phyloP scores from a whole-genome alignment of 805 yeast species.

The Zygosaccharomyces pseudorouxii region DNA sequence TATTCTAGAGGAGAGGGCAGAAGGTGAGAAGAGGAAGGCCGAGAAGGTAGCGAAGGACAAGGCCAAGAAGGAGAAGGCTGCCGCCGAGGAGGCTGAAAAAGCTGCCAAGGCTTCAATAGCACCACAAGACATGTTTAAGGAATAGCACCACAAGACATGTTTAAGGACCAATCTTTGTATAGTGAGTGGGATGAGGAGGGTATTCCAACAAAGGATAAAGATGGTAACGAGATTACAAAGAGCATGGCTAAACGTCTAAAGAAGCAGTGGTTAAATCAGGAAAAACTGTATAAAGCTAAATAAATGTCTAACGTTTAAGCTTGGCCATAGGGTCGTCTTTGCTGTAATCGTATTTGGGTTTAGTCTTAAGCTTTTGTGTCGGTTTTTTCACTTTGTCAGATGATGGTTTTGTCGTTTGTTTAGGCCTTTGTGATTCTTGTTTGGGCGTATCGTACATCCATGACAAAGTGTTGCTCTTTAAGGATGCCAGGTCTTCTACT shows the following conservation, averaged over 20 bases:
- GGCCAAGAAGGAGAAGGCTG: conserved; percentile 53
- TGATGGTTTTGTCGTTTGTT: neutral
- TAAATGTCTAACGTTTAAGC: conserved; percentile 10
- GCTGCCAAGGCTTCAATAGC: conserved; percentile 60
- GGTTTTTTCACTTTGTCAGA: conserved; percentile 2
- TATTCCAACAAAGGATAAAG: conserved; percentile 66
- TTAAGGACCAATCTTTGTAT: conserved; percentile 61
- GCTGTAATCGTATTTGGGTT: conserved; percentile 13
- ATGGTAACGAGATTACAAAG: conserved; percentile 82
- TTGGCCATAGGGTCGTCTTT: conserved; percentile 31
- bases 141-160: conserved; percentile 67
- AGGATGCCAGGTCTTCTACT: conserved; percentile 45
- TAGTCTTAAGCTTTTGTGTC: neutral
- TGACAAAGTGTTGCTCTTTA: conserved; percentile 47
- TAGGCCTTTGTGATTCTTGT: neutral
- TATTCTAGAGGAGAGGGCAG: conserved; percentile 50
- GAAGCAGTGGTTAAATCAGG: conserved; percentile 76
- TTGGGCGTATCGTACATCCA: conserved; percentile 80
- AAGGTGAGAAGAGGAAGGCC: conserved; percentile 49
- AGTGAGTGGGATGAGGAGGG: conserved; percentile 83
- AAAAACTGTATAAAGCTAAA: conserved; percentile 58
- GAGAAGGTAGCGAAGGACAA: conserved; percentile 49
- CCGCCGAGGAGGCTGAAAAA: conserved; percentile 59
- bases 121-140: conserved; percentile 72
- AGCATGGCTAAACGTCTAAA: conserved; percentile 77